Evolutionary conservation across 1,284 basidiomycete genomes (phyloP).

Genomic region (Trametes pubescens): DNA sequence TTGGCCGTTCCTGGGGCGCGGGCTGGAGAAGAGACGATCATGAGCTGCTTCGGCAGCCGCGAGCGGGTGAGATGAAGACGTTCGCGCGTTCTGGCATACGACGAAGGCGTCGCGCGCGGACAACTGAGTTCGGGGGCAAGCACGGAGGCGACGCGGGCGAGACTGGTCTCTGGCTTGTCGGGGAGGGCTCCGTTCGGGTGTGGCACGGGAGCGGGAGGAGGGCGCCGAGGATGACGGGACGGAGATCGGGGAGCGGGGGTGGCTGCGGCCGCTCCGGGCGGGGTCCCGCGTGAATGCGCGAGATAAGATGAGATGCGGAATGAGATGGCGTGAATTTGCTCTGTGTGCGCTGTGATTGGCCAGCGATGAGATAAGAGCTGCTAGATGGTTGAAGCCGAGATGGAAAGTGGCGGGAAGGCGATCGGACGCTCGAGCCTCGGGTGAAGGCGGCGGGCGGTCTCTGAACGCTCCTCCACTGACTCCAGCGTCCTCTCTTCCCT

Average conservation of each 20-base stretch:
- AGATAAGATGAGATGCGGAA: slow-evolving; percentile 26
- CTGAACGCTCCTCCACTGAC: slow-evolving; percentile 21
- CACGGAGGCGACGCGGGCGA: background rate
- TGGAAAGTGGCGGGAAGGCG: background rate
- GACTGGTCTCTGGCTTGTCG: slow-evolving; percentile 2
- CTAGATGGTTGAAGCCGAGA: slow-evolving; percentile 13
- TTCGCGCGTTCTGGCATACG: slow-evolving; percentile 21
- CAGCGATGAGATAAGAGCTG: slow-evolving; percentile 20
- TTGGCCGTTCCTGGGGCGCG: slow-evolving; percentile 17
- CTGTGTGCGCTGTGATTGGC: slow-evolving; percentile 32
- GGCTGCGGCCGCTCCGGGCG: slow-evolving; percentile 28
- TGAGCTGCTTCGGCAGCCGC: slow-evolving; percentile 17
- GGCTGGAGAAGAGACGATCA: slow-evolving; percentile 23
- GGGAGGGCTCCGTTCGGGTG: background rate
- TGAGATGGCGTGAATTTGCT: slow-evolving; percentile 25
- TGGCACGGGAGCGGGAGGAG: background rate
- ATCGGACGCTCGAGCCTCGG: slow-evolving; percentile 19
- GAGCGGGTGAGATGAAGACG: slow-evolving; percentile 13
- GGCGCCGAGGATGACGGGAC: background rate
- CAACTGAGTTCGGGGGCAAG: slow-evolving; percentile 24
- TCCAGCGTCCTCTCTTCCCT: slow-evolving; percentile 14
- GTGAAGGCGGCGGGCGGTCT: slow-evolving; percentile 29
- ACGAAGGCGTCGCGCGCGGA: slow-evolving; percentile 9
- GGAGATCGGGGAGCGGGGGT: slow-evolving; percentile 8
- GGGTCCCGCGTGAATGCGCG: slow-evolving; percentile 28